phyloP scores from a whole-genome alignment of 2,329 filamentous ascomycete genomes.

The Furcasterigmium furcatum region DNA sequence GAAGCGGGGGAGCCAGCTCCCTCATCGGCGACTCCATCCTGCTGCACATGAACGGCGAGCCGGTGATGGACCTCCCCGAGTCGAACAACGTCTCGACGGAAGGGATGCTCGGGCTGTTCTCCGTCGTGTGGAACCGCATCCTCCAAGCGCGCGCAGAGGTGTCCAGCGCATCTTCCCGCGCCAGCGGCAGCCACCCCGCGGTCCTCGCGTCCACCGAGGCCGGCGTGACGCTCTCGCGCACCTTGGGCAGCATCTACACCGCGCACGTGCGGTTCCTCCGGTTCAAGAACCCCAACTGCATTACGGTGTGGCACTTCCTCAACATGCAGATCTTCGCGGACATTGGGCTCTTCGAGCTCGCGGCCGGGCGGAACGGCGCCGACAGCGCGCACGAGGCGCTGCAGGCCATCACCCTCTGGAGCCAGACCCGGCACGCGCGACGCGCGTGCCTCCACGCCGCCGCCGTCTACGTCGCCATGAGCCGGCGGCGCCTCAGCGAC shows the following conservation, averaged over 20 bases:
- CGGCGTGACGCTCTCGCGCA: background rate
- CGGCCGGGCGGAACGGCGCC: background rate
- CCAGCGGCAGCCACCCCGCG: too few species aligned
- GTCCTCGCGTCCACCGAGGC: background rate
- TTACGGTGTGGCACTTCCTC: background rate
- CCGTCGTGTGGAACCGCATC: background rate
- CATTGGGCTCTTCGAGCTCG: background rate
- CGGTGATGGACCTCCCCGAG: background rate
- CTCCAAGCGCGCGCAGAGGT: background rate
- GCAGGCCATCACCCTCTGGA: background rate
- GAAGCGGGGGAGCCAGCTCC: too few species aligned
- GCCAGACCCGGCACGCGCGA: background rate
- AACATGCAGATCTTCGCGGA: background rate
- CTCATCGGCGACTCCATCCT: background rate
- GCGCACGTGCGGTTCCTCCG: background rate
- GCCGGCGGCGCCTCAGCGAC: background rate
- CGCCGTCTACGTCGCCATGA: background rate
- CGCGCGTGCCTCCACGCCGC: slow-evolving; percentile 1
- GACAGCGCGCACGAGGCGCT: background rate
- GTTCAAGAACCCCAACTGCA: slow-evolving; percentile 1
- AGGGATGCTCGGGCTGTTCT: background rate
- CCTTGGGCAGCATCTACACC: background rate
- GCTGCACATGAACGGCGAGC: background rate
- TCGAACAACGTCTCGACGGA: background rate
- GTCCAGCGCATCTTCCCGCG: too few species aligned